These are phyloP conservation scores for Gossypium schwendimanii DNA, from an alignment of 441 rosid species.

Conservation along the genomic window DNA sequence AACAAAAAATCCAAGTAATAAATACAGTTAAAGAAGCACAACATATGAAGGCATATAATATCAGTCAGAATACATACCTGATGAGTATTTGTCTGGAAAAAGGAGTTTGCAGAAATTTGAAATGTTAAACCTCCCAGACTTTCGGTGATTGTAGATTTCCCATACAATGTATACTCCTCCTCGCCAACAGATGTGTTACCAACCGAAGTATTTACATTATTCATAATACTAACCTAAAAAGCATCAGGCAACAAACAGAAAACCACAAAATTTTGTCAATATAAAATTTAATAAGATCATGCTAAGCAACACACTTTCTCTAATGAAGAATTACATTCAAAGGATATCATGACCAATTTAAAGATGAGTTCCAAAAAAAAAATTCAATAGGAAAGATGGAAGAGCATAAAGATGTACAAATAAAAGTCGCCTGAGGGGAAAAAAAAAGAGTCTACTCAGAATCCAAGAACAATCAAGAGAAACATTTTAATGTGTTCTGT, in stretches of 20 bases:
- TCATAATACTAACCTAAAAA: constrained; percentile 68
- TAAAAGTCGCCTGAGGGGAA: not conserved
- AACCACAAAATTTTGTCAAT: not conserved
- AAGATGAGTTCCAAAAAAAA: not conserved
- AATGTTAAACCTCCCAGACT: constrained; percentile 72
- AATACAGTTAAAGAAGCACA: not conserved
- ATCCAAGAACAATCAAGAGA: not conserved
- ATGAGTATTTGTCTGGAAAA: constrained; percentile 82
- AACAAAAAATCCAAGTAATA: not conserved
- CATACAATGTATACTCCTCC: constrained; percentile 67
- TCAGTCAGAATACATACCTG: constrained; percentile 46
- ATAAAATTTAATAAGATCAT: not conserved
- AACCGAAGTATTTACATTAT: constrained; percentile 78
- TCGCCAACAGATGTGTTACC: constrained; percentile 91
- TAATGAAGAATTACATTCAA: not conserved
- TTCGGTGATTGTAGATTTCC: constrained; percentile 69
- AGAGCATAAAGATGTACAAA: not conserved
- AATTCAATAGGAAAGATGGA: not conserved
- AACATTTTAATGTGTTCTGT: not conserved
- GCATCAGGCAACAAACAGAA: constrained; percentile 12
- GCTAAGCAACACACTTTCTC: not conserved
- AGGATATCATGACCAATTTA: not conserved
- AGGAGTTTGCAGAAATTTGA: constrained; percentile 94
- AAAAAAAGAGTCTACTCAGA: not conserved
- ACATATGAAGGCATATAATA: not conserved